Evolutionary conservation across 768 basidiomycete genomes (phyloP).

Genomic region (Naganishia randhawae): DNA sequence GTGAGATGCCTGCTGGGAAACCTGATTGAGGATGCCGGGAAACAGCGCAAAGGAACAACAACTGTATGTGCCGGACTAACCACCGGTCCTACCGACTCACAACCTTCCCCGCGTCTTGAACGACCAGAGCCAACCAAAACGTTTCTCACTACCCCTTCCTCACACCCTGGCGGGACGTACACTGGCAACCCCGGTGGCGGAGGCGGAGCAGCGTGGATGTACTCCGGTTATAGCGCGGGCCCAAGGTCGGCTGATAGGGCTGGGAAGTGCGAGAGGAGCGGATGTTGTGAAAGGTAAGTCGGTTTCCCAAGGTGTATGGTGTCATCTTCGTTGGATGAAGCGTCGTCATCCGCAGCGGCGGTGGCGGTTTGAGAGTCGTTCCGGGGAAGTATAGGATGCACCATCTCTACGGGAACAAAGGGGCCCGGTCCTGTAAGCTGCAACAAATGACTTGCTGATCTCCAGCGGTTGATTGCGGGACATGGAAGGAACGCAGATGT

Average conservation of each 20-base stretch:
- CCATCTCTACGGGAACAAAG: constrained; percentile 88
- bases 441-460: constrained; percentile 64
- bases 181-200: constrained; percentile 54
- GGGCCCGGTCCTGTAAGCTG: constrained; percentile 72
- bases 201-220: constrained; percentile 66
- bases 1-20: neutral
- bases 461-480: constrained; percentile 80
- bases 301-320: neutral
- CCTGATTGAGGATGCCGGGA: neutral
- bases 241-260: constrained; percentile 65
- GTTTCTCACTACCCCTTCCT: constrained; percentile 48
- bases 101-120: constrained; percentile 40
- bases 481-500: constrained; percentile 52
- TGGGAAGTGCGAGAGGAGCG: constrained; percentile 80
- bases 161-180: constrained; percentile 66
- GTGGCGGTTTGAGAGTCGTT: constrained; percentile 32
- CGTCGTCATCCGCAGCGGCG: neutral
- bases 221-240: constrained; percentile 65
- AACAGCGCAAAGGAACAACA: constrained; percentile 49
- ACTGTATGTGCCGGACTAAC: constrained; percentile 84
- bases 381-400: constrained; percentile 68
- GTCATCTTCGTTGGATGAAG: neutral
- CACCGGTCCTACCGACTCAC: constrained; percentile 54
- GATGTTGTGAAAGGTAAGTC: constrained; percentile 84
- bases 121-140: constrained; percentile 54